A percentile compares a stretch with the other conserved stretches of the same genome.
These are phyloP conservation scores for Serendipita sp. DNA, from an alignment of 768 basidiomycete species.

Conservation along the genomic window DNA sequence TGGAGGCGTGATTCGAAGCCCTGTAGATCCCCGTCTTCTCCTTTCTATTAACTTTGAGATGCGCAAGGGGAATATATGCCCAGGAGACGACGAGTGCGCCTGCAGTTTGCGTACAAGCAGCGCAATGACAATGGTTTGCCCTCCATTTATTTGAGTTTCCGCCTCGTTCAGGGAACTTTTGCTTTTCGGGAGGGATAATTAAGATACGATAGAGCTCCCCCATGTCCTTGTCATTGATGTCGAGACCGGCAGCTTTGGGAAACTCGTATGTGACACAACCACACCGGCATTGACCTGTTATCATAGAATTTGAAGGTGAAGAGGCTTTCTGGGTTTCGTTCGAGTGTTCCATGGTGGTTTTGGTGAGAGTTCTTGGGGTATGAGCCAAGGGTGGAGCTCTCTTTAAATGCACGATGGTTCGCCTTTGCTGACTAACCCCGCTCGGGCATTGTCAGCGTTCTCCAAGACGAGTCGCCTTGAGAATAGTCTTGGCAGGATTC, in stretches of 20 bases:
- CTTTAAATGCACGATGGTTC: background rate
- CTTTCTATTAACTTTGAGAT: background rate
- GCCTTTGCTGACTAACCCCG: background rate
- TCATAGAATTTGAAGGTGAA: background rate
- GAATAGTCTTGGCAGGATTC: background rate
- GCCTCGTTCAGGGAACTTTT: background rate
- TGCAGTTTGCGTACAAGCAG: background rate
- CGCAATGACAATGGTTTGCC: slow-evolving; percentile 1
- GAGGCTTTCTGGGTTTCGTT: background rate
- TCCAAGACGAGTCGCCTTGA: background rate
- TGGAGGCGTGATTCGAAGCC: background rate
- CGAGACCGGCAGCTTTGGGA: background rate
- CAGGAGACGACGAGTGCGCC: background rate
- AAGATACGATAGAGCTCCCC: background rate
- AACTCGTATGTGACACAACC: slow-evolving; percentile 4
- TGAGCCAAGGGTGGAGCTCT: background rate
- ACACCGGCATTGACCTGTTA: background rate
- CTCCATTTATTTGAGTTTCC: slow-evolving; percentile 1
- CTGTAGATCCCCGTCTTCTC: background rate
- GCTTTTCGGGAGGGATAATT: background rate
- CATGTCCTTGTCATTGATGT: background rate
- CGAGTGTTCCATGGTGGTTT: background rate
- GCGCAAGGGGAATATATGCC: background rate
- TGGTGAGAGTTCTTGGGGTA: background rate
- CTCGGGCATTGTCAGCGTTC: background rate